Evolutionary conservation across 495 filamentous ascomycete species (phyloP).

Genomic region (Neurospora sp.): DNA sequence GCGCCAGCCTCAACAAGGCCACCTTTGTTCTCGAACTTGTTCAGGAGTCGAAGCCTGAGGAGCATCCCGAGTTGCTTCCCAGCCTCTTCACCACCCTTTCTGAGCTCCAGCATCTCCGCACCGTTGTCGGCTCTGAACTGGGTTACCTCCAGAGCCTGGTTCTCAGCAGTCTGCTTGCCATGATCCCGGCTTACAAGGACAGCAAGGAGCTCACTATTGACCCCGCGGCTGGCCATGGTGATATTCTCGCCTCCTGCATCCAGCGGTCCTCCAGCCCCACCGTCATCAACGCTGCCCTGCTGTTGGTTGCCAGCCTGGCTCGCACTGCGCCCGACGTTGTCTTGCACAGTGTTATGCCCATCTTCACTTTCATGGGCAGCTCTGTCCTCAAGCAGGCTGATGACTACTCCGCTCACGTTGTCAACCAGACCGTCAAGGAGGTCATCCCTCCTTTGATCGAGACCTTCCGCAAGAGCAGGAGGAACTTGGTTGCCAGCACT

Average conservation of each 20-base stretch:
- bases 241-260: constrained; percentile 84
- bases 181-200: constrained; percentile 63
- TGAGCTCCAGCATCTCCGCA: constrained; percentile 73
- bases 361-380: constrained; percentile 94
- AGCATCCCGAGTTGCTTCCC: constrained; percentile 61
- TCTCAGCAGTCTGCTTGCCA: constrained; percentile 63
- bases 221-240: constrained; percentile 63
- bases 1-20: constrained; percentile 54
- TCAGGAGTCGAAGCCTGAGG: constrained; percentile 61
- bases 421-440: constrained; percentile 77
- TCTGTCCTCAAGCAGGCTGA: constrained; percentile 83
- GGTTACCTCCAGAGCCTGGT: constrained; percentile 78
- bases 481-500: constrained; percentile 64
- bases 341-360: constrained; percentile 94
- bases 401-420: constrained; percentile 90
- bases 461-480: constrained; percentile 68
- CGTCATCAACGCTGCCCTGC: constrained; percentile 81
- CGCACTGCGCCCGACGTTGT: constrained; percentile 77
- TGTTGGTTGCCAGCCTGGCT: constrained; percentile 78
- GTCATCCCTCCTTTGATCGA: constrained; percentile 86
- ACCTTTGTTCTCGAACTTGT: constrained; percentile 85
- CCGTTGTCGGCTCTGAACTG: constrained; percentile 60
- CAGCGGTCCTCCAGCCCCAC: constrained; percentile 78
- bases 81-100: constrained; percentile 71
- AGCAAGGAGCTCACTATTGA: constrained; percentile 55